Base-by-base conservation (phyloP, 345 rosid species). In the Eucalyptus pauciflora region DNA sequence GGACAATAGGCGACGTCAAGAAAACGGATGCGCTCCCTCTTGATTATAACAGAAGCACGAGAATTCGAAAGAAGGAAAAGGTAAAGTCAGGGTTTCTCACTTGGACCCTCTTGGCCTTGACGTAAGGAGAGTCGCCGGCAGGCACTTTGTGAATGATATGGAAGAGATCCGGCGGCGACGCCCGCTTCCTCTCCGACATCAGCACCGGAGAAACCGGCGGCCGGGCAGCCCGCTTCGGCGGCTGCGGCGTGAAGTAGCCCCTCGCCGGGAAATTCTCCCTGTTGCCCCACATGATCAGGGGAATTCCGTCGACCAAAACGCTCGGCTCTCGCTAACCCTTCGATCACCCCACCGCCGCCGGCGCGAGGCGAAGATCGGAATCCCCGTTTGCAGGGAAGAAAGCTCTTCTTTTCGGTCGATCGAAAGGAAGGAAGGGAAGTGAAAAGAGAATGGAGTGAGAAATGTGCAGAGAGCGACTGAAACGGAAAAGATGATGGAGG, bases 41-140 rank as follows among this genome's bases (percentile, higher is more conserved):
- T 37, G 22, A 71, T 9, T 17, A 37, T 9, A 71, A 71, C 13
- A 71, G 81, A 33, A 71, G 5, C 45, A 9, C 45, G 7, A 71
- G 13, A 71, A 69, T 69, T 31, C 37, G 9, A 1, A 69, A 33
- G 33, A 16, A 1, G 22, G 3, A 15, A n/a, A n/a, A 18, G 24
- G 25, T 10, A 18, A 41, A 76, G 83, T 20, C 7, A 14, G 85
- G 85, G 48, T 20, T 11, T 10, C 85, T 31, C 54, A 96, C 99
- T 99, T 97, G 99, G 56, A 97, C 98, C 88, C 93, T 95, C 89
- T 97, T 97, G 88, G 99, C 99, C 91, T 92, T 92, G 51, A 95
- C 98, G 91, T 97, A 97, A 58, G 98, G 98, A 86, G 96, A 92
- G 89, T 96, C 99, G 10, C 99, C 99, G 31, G 92, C 87, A 24